These are phyloP conservation scores for Pythium scleroteichum DNA, from an alignment of 352 stramenopile genomes.

Conservation along the genomic window DNA sequence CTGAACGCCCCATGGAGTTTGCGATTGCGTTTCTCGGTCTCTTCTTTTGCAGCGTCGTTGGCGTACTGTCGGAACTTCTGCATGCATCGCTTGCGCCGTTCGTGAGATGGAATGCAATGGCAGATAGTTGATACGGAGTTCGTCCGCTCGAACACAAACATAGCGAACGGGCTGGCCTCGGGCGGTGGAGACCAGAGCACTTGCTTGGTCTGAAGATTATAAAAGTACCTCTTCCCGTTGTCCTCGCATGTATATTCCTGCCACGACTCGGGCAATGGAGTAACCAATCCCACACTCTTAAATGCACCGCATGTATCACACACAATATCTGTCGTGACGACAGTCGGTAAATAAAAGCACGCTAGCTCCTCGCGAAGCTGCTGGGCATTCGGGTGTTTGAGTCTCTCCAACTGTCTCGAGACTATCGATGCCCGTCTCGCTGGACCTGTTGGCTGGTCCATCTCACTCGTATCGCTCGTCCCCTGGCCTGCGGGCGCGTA, in stretches of 20 bases:
- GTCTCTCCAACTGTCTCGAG: conserved; percentile 16
- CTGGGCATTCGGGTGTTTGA: conserved; percentile 15
- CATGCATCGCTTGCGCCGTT: conserved; percentile 47
- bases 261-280: conserved; percentile 42
- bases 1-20: conserved; percentile 55
- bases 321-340: conserved; percentile 50
- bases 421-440: conserved; percentile 12
- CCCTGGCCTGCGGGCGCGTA: conserved; percentile 29
- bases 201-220: conserved; percentile 34
- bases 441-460: neutral
- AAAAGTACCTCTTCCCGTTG: conserved; percentile 56
- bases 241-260: conserved; percentile 51
- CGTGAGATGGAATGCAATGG: conserved; percentile 55
- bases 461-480: neutral
- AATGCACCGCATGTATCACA: conserved; percentile 54
- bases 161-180: conserved; percentile 36
- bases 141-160: conserved; percentile 55
- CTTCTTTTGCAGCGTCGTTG: conserved; percentile 33
- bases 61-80: conserved; percentile 57
- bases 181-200: conserved; percentile 50
- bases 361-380: conserved; percentile 34
- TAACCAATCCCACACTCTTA: conserved; percentile 35
- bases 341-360: conserved; percentile 48
- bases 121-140: conserved; percentile 63
- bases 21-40: conserved; percentile 45